phyloP scores from a whole-genome alignment of 176 grass and related monocot species.

The Alloteropsis semialata region DNA sequence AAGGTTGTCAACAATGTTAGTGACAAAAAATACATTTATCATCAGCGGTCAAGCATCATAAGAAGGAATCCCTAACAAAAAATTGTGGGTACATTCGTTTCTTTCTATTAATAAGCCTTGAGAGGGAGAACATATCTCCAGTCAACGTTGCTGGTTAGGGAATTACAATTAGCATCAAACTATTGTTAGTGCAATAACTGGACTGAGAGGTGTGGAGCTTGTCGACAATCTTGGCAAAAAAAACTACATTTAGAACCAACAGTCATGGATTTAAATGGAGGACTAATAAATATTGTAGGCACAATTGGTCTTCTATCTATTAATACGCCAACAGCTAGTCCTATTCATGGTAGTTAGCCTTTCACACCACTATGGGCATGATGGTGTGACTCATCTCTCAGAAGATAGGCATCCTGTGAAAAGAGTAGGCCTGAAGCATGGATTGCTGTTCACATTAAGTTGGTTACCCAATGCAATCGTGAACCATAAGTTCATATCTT shows the following conservation, averaged over 20 bases:
- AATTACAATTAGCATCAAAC: constrained; percentile 4
- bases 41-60: neutral
- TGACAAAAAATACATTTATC: neutral
- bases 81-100: neutral
- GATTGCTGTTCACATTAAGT: neutral
- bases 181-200: neutral
- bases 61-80: neutral
- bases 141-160: neutral
- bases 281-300: neutral
- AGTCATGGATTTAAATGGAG: neutral
- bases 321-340: constrained; percentile 2
- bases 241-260: neutral
- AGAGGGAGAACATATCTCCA: neutral
- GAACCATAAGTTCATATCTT: constrained; percentile 4
- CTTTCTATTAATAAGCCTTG: neutral
- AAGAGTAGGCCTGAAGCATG: neutral
- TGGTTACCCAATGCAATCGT: neutral
- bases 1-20: neutral
- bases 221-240: neutral
- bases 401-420: neutral
- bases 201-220: neutral
- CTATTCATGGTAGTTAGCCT: constrained; percentile 12
- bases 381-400: neutral
- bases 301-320: neutral
- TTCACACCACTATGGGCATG: neutral